phyloP scores from a whole-genome alignment of 1,284 basidiomycete genomes.

The Ganoderma leucocontextum region DNA sequence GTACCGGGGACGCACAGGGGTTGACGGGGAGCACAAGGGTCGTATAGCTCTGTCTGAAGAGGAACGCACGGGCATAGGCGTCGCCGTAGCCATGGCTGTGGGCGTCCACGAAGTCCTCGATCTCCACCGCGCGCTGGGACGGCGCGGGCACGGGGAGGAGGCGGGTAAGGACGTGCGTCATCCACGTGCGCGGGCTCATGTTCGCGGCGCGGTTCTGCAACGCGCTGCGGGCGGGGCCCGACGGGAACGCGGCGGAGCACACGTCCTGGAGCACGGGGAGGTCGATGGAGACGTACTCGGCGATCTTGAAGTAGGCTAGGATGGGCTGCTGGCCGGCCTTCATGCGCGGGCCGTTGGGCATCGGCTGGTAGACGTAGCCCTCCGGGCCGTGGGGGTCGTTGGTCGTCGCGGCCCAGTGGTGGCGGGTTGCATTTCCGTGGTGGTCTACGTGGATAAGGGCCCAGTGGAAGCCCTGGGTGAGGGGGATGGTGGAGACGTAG shows the following conservation, averaged over 20 bases:
- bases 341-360: slow-evolving; percentile 27
- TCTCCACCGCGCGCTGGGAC: slow-evolving; percentile 23
- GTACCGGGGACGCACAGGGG: slow-evolving; percentile 14
- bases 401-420: slow-evolving; percentile 36
- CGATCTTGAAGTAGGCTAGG: slow-evolving; percentile 35
- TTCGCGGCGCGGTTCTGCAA: slow-evolving; percentile 31
- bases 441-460: slow-evolving; percentile 32
- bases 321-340: slow-evolving; percentile 28
- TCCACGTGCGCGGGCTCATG: slow-evolving; percentile 35
- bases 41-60: slow-evolving; percentile 16
- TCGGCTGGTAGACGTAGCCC: slow-evolving; percentile 32
- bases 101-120: slow-evolving; percentile 29
- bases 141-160: slow-evolving; percentile 18
- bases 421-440: slow-evolving; percentile 32
- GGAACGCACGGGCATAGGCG: slow-evolving; percentile 18
- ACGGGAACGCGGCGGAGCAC: slow-evolving; percentile 29
- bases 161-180: slow-evolving; percentile 28
- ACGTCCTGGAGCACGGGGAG: slow-evolving; percentile 20
- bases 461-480: slow-evolving; percentile 35
- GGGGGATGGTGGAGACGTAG: slow-evolving; percentile 32
- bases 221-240: slow-evolving; percentile 23
- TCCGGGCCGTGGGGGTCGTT: slow-evolving; percentile 28
- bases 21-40: slow-evolving; percentile 17
- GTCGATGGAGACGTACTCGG: slow-evolving; percentile 24
- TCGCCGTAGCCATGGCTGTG: slow-evolving; percentile 25